phyloP scores from a whole-genome alignment of 1,284 basidiomycete species.

The Austroboletus novae-zelandiae region DNA sequence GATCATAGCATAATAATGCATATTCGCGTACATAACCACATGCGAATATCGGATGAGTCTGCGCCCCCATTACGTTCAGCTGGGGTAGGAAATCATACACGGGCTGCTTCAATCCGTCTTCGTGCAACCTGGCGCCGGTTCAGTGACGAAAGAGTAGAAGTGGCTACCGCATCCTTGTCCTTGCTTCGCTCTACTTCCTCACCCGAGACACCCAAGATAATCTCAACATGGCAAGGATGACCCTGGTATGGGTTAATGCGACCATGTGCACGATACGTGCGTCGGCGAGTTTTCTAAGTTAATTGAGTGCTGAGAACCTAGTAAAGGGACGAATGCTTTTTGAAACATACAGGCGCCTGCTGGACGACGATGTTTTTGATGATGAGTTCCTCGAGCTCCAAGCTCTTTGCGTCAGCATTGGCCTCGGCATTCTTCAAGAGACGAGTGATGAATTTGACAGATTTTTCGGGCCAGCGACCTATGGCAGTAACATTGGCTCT shows the following conservation, averaged over 20 bases:
- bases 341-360: constrained; percentile 84
- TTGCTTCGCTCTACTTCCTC: constrained; percentile 88
- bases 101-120: constrained; percentile 78
- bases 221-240: constrained; percentile 93
- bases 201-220: constrained; percentile 79
- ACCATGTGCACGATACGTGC: constrained; percentile 99
- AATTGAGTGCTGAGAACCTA: not conserved
- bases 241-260: constrained; percentile 92
- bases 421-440: constrained; percentile 99
- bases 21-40: constrained; percentile 31
- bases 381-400: constrained; percentile 87
- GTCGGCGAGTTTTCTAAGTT: constrained; percentile 93
- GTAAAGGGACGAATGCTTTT: not conserved
- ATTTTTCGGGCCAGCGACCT: constrained; percentile 99
- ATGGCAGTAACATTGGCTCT: constrained; percentile 5
- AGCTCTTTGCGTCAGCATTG: constrained; percentile 97
- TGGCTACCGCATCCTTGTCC: constrained; percentile 64
- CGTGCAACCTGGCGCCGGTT: constrained; percentile 83
- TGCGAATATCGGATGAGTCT: constrained; percentile 9
- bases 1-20: constrained; percentile 34
- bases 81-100: constrained; percentile 31
- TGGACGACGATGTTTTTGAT: constrained; percentile 99
- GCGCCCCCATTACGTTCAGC: constrained; percentile 1
- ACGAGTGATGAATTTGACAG: constrained; percentile 91
- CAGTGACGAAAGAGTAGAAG: constrained; percentile 55